phyloP scores from a whole-genome alignment of 164 flowering plant genomes.

The Vitis rotundifolia region DNA sequence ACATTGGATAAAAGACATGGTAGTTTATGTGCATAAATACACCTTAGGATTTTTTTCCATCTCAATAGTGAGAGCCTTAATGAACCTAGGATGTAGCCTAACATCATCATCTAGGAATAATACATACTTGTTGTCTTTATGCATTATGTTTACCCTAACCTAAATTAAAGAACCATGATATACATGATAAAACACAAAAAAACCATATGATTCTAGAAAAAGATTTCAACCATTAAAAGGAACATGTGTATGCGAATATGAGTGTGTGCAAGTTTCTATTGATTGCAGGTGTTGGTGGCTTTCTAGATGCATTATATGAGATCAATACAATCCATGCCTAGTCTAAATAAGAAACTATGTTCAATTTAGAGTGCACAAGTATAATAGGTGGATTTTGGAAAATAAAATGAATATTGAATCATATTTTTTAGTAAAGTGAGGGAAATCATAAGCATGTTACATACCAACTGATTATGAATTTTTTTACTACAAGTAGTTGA shows the following conservation, averaged over 20 bases:
- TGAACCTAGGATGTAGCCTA: conserved; percentile 90
- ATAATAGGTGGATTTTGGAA: background rate
- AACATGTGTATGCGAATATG: too few relatives aligned
- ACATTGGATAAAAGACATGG: too few relatives aligned
- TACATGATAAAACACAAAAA: background rate
- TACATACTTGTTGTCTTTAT: conserved; percentile 89
- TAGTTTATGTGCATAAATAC: conserved; percentile 5
- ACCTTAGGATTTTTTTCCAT: conserved; percentile 97
- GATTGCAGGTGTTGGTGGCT: too few relatives aligned
- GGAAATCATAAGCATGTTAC: conserved; percentile 13
- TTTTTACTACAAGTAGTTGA: conserved; percentile 99
- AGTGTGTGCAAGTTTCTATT: too few relatives aligned
- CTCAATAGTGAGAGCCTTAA: conserved; percentile 89
- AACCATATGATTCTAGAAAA: background rate
- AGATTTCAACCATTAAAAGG: too few relatives aligned
- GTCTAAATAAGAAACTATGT: too few relatives aligned
- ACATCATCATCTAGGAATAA: conserved; percentile 97
- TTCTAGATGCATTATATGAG: too few relatives aligned
- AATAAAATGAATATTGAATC: too few relatives aligned
- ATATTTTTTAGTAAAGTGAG: too few relatives aligned
- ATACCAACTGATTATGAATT: conserved; percentile 97
- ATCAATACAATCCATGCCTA: too few relatives aligned
- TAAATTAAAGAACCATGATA: conserved; percentile 26
- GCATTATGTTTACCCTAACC: conserved; percentile 91
- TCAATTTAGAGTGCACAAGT: too few relatives aligned